Evolutionary conservation across 129 eudicot genomes (phyloP).

Genomic region (Calendula officinalis): DNA sequence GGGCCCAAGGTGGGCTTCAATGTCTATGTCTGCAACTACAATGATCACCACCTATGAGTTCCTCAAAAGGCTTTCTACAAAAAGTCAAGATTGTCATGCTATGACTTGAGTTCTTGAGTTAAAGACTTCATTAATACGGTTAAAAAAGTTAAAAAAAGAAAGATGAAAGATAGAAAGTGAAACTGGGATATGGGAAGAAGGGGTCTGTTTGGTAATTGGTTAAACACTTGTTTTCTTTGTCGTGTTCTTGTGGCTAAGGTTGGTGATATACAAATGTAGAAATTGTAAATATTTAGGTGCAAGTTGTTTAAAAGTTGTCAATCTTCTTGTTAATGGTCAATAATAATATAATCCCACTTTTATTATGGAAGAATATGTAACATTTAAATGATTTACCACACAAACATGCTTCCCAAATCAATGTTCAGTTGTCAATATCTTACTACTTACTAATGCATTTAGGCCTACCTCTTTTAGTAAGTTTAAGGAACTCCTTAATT

Average conservation of each 20-base stretch:
- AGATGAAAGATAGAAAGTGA: conserved; percentile 8
- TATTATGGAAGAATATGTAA: background rate
- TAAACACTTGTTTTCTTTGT: conserved; percentile 7
- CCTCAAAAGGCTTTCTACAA: conserved; percentile 70
- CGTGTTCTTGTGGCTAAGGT: conserved; percentile 12
- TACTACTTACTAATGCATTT: no score
- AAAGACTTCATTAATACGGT: conserved; percentile 14
- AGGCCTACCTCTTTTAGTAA: no score
- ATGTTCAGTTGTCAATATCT: no score
- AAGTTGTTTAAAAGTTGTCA: conserved; percentile 27
- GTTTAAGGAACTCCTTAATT: no score
- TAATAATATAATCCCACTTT: conserved; percentile 27
- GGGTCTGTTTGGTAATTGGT: conserved; percentile 16
- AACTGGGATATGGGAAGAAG: conserved; percentile 18
- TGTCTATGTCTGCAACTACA: conserved; percentile 84
- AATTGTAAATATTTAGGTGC: conserved; percentile 29
- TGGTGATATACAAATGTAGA: conserved; percentile 28
- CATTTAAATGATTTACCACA: background rate
- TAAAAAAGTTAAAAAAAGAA: background rate
- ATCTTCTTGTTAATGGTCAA: conserved; percentile 22
- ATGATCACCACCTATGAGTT: conserved; percentile 96
- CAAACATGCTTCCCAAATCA: background rate
- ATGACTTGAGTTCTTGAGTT: conserved; percentile 22
- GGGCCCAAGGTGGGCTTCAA: conserved; percentile 92
- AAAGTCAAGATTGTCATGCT: conserved; percentile 42